Conservation (phyloP, 2,329 filamentous ascomycete species). For the Cyclaneusma minus region DNA sequence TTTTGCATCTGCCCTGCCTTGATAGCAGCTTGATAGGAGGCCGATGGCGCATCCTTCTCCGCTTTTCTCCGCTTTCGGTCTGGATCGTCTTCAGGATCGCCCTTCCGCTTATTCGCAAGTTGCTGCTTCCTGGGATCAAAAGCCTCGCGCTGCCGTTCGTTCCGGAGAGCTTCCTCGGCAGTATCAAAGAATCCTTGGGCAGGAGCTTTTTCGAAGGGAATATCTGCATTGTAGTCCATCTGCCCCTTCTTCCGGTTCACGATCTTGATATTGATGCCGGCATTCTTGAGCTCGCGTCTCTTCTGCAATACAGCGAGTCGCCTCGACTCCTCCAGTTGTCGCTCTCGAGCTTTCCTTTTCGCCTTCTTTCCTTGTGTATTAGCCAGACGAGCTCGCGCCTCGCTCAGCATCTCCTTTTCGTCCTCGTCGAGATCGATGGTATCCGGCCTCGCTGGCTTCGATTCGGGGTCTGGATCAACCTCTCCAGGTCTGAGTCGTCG, state of each 20-base stretch:
- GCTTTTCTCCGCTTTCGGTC: slow-evolving; percentile 75
- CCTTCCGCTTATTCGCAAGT: slow-evolving; percentile 82
- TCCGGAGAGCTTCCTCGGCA: slow-evolving; percentile 59
- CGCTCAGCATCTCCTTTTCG: slow-evolving; percentile 98
- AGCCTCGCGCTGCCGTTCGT: slow-evolving; percentile 68
- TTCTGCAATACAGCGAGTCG: slow-evolving; percentile 86
- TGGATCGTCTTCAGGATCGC: slow-evolving; percentile 70
- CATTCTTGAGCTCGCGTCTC: slow-evolving; percentile 88
- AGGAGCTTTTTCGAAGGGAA: slow-evolving; percentile 90
- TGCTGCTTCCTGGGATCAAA: slow-evolving; percentile 93
- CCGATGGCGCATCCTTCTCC: slow-evolving; percentile 66
- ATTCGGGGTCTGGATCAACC: slow-evolving; percentile 93
- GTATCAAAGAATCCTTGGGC: slow-evolving; percentile 90
- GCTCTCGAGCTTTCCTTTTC: slow-evolving; percentile 89
- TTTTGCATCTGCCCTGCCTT: slow-evolving; percentile 92
- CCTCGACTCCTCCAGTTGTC: slow-evolving; percentile 88
- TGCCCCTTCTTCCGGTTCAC: slow-evolving; percentile 82
- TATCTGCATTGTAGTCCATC: slow-evolving; percentile 99
- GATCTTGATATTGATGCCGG: slow-evolving; percentile 96
- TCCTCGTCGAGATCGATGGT: slow-evolving; percentile 98
- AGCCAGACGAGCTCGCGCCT: slow-evolving; percentile 86
- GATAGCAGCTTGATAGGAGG: slow-evolving; percentile 70
- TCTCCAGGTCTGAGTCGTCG: slow-evolving; percentile 79
- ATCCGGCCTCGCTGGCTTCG: slow-evolving; percentile 86
- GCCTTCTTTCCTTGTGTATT: slow-evolving; percentile 99